Conservation (phyloP, 78 protist species). For the Speleostelium caveatum region DNA sequence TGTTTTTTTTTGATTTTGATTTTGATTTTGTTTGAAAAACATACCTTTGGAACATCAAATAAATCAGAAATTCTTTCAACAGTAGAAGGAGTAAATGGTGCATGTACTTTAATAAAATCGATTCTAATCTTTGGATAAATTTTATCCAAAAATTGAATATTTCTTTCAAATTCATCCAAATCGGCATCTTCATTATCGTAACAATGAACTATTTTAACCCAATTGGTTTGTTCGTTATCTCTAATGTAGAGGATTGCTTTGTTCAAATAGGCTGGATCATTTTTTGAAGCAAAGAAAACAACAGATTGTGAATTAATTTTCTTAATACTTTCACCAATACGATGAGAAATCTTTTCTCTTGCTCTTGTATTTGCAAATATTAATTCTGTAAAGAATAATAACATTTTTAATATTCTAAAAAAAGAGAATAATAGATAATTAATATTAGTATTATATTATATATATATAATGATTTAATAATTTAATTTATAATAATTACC, state of each 20-base stretch:
- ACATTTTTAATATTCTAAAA: slow-evolving; percentile 44
- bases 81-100: slow-evolving; percentile 9
- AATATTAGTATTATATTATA: too few relatives aligned
- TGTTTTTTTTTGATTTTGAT: too few relatives aligned
- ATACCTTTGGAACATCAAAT: slow-evolving; percentile 11
- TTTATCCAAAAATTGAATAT: slow-evolving; percentile 52
- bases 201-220: slow-evolving; percentile 84
- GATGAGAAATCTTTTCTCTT: slow-evolving; percentile 4
- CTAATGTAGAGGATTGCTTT: slow-evolving; percentile 89
- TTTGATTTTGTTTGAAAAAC: too few relatives aligned
- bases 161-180: slow-evolving; percentile 8
- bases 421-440: too few relatives aligned
- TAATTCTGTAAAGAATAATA: slow-evolving; percentile 55
- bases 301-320: slow-evolving; percentile 77
- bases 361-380: background rate
- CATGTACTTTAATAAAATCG: slow-evolving; percentile 54
- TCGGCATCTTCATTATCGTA: slow-evolving; percentile 52
- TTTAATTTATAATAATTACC: too few relatives aligned
- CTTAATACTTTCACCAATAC: slow-evolving; percentile 24
- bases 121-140: slow-evolving; percentile 80
- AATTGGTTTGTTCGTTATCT: slow-evolving; percentile 88
- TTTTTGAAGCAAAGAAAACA: slow-evolving; percentile 84
- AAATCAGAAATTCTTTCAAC: slow-evolving; percentile 39
- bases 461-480: too few relatives aligned
- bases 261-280: slow-evolving; percentile 79